phyloP scores from a whole-genome alignment of 371 early-diverging fungal species.

The Mortierella sp. region DNA sequence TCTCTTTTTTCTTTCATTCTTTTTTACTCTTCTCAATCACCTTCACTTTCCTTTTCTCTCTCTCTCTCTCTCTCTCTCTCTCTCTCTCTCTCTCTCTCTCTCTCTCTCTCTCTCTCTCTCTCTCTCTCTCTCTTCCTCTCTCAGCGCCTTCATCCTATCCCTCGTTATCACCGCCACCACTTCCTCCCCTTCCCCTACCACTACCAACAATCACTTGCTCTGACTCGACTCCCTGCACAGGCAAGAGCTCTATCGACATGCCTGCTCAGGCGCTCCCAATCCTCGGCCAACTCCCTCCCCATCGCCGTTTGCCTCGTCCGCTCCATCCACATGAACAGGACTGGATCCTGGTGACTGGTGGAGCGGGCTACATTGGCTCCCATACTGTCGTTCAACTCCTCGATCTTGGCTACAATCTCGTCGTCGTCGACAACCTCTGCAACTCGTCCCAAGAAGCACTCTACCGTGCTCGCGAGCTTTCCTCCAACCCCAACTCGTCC shows the following conservation, averaged over 20 bases:
- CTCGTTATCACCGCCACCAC: neutral
- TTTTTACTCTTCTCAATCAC: neutral
- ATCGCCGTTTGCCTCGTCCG: neutral
- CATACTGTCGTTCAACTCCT: constrained; percentile 91
- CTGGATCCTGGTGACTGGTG: constrained; percentile 78
- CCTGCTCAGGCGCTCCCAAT: neutral
- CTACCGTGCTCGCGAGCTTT: constrained; percentile 73
- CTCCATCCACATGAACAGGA: constrained; percentile 15
- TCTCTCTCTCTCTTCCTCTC: neutral
- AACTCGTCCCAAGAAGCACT: constrained; percentile 69
- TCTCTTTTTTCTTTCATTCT: neutral
- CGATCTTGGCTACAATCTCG: constrained; percentile 71
- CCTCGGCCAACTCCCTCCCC: constrained; percentile 11
- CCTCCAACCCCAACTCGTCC: constrained; percentile 69
- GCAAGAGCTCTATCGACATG: neutral
- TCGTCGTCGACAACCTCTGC: constrained; percentile 85
- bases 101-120: neutral
- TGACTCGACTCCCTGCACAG: neutral
- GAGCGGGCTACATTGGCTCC: constrained; percentile 89
- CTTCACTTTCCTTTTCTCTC: neutral
- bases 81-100: neutral
- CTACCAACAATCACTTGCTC: constrained; percentile 4
- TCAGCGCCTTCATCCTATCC: neutral
- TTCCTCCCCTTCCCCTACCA: no score
- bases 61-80: constrained; percentile 1